Evolutionary conservation across 2,329 filamentous ascomycete species (phyloP).

Genomic region (Coniochaeta prunicola): DNA sequence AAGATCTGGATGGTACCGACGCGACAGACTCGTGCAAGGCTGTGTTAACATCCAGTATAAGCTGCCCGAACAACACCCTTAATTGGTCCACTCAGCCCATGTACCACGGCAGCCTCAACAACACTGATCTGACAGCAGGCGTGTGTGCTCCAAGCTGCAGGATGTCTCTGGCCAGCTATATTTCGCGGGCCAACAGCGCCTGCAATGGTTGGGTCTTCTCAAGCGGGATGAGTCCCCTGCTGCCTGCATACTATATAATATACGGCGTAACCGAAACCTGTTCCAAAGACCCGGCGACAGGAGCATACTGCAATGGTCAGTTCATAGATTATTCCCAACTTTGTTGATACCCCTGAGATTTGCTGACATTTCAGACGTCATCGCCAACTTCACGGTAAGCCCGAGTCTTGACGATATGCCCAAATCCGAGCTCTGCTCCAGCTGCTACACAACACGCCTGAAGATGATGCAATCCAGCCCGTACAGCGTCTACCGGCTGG

Average conservation of each 20-base stretch:
- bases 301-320: neutral
- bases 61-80: neutral
- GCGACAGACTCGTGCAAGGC: neutral
- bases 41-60: neutral
- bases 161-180: neutral
- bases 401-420: conserved; percentile 11
- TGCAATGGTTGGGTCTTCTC: neutral
- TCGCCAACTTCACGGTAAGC: conserved; percentile 10
- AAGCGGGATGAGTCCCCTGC: neutral
- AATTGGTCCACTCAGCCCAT: neutral
- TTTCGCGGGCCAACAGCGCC: neutral
- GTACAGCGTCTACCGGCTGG: conserved; percentile 13
- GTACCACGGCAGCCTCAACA: neutral
- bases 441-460: conserved; percentile 13
- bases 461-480: conserved; percentile 16
- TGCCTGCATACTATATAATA: neutral
- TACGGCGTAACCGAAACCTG: neutral
- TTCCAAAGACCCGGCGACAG: neutral
- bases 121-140: neutral
- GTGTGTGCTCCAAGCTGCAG: neutral
- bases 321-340: too few relatives aligned
- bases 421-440: conserved; percentile 14
- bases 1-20: neutral
- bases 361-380: neutral
- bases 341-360: too few relatives aligned